Evolutionary conservation across 2,329 filamentous ascomycete genomes (phyloP).

Genomic region (Chrysosporium queenslandicum): DNA sequence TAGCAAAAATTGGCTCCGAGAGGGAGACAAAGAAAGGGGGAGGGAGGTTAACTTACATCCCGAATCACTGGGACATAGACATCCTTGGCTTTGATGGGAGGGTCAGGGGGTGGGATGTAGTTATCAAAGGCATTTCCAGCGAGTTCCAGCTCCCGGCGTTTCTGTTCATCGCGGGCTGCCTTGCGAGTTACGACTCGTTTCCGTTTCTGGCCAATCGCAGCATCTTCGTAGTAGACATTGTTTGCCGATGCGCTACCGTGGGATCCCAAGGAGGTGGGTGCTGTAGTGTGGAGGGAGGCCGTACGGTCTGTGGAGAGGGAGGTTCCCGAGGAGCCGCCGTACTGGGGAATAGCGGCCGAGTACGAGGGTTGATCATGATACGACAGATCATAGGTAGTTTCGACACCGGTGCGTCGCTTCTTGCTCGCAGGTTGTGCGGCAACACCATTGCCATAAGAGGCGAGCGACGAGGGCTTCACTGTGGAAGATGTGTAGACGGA

Average conservation of each 20-base stretch:
- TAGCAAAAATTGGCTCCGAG: too few species aligned
- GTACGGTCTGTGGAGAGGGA: slow-evolving; percentile 76
- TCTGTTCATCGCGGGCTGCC: slow-evolving; percentile 71
- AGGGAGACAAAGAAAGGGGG: neutral
- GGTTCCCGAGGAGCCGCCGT: slow-evolving; percentile 56
- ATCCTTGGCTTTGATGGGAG: slow-evolving; percentile 80
- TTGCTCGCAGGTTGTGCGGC: slow-evolving; percentile 47
- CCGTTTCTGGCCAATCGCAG: slow-evolving; percentile 71
- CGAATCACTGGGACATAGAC: slow-evolving; percentile 53
- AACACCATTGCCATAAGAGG: slow-evolving; percentile 17
- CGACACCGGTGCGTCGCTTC: slow-evolving; percentile 59
- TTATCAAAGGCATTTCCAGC: slow-evolving; percentile 61
- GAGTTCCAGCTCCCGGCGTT: slow-evolving; percentile 62
- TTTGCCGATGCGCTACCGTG: slow-evolving; percentile 45
- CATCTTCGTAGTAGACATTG: slow-evolving; percentile 55
- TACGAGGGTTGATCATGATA: slow-evolving; percentile 62
- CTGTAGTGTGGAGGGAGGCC: slow-evolving; percentile 74
- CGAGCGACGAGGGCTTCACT: slow-evolving; percentile 1
- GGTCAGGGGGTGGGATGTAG: slow-evolving; percentile 79
- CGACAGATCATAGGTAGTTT: slow-evolving; percentile 56
- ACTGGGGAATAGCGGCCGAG: slow-evolving; percentile 63
- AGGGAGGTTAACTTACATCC: slow-evolving; percentile 42
- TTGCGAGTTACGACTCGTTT: slow-evolving; percentile 69
- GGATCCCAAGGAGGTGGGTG: slow-evolving; percentile 74
- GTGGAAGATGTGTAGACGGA: slow-evolving; percentile 1